Evolutionary conservation across 192 early-diverging fungal species (phyloP).

Genomic region (Endogone sp.): DNA sequence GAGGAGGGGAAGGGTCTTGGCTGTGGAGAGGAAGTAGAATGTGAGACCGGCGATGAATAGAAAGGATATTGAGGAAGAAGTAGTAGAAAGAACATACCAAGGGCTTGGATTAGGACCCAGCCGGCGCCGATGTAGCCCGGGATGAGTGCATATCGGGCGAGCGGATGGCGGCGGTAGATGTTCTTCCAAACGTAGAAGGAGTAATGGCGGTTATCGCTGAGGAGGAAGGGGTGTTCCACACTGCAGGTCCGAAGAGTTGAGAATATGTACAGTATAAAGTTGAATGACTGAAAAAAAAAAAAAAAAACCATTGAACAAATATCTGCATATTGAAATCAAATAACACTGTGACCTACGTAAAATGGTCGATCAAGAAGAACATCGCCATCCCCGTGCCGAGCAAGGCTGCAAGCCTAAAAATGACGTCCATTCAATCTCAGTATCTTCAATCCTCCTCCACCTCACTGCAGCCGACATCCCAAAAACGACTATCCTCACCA

Average conservation of each 20-base stretch:
- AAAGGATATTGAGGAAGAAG: not conserved
- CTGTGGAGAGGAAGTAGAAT: slow-evolving; percentile 19
- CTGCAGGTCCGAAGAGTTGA: slow-evolving; percentile 27
- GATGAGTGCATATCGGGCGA: slow-evolving; percentile 52
- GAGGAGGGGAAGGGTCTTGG: slow-evolving; percentile 38
- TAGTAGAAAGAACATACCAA: slow-evolving; percentile 36
- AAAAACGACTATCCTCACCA: too few relatives aligned
- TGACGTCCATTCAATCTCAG: not conserved
- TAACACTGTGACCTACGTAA: slow-evolving; percentile 59
- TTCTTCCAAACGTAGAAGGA: slow-evolving; percentile 94
- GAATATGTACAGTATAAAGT: too few relatives aligned
- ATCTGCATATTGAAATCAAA: too few relatives aligned
- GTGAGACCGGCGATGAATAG: not conserved
- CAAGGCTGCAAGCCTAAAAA: not conserved
- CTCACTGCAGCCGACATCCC: not conserved
- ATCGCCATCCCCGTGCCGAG: slow-evolving; percentile 17
- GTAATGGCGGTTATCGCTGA: slow-evolving; percentile 95
- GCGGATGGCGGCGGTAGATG: slow-evolving; percentile 54
- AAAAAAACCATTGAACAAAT: not conserved
- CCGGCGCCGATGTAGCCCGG: slow-evolving; percentile 59
- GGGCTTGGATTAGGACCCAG: slow-evolving; percentile 29
- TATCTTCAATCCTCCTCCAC: slow-evolving; percentile 7
- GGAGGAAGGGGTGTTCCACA: slow-evolving; percentile 88
- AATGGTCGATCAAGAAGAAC: slow-evolving; percentile 39
- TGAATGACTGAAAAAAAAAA: too few relatives aligned